phyloP scores from a whole-genome alignment of 208 protist species.

The Acanthamoeba triangularis region DNA sequence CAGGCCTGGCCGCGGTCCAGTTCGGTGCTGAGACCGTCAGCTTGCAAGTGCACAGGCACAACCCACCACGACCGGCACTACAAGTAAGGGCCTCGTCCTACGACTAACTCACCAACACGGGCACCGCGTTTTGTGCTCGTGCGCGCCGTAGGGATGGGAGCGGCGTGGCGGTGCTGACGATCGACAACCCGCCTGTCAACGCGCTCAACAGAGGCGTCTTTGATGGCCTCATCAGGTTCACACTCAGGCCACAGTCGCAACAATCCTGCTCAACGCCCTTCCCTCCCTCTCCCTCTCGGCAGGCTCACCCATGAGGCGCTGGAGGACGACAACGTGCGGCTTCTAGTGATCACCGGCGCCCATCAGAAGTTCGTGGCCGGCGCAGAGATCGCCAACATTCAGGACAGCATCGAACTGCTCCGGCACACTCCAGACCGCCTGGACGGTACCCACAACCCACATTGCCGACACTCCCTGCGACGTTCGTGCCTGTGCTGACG shows the following conservation, averaged over 20 bases:
- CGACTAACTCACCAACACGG: background rate
- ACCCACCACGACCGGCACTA: no score
- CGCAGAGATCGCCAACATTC: constrained; percentile 37
- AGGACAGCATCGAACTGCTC: background rate
- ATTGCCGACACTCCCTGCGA: no score
- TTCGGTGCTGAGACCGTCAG: background rate
- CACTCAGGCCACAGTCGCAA: background rate
- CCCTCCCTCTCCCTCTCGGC: background rate
- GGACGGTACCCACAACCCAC: background rate
- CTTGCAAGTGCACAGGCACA: background rate
- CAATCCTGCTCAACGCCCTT: background rate
- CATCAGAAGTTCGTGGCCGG: constrained; percentile 66
- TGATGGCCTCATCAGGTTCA: constrained; percentile 46
- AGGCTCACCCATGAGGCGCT: background rate
- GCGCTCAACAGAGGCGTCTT: background rate
- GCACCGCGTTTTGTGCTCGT: no score
- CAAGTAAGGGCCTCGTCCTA: background rate
- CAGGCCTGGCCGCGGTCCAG: background rate
- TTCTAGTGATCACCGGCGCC: constrained; percentile 53
- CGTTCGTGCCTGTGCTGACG: no score
- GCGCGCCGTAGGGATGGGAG: background rate
- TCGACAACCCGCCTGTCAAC: constrained; percentile 67
- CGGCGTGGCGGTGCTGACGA: constrained; percentile 69
- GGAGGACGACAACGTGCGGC: background rate
- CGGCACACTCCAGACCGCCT: background rate